A percentile compares a stretch with the other conserved stretches of the same genome.
These are phyloP conservation scores for Hypoxylon intermedium DNA, from an alignment of 495 filamentous ascomycete genomes.

Conservation along the genomic window DNA sequence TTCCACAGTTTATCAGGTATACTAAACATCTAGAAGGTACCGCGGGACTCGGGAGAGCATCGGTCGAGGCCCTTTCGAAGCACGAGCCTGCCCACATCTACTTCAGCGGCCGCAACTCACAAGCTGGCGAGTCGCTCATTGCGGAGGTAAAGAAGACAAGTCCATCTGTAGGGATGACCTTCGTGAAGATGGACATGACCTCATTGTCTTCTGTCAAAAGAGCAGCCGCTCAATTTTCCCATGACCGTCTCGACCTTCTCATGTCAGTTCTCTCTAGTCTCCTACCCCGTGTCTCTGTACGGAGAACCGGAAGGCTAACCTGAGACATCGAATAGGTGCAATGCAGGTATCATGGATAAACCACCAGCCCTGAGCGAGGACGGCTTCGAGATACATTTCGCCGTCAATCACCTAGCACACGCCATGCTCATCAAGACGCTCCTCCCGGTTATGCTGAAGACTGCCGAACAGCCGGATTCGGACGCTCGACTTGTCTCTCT, in stretches of 20 bases:
- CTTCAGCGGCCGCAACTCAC: constrained; percentile 62
- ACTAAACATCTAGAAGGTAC: constrained; percentile 56
- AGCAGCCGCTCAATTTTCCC: constrained; percentile 19
- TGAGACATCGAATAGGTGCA: constrained; percentile 41
- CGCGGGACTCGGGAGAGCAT: constrained; percentile 70
- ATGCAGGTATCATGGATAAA: constrained; percentile 72
- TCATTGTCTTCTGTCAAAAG: constrained; percentile 34
- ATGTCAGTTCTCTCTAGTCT: constrained; percentile 28
- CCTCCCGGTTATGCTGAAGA: constrained; percentile 63
- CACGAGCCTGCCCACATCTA: constrained; percentile 69
- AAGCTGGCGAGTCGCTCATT: constrained; percentile 30
- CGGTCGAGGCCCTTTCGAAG: constrained; percentile 65
- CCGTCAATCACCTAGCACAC: constrained; percentile 75
- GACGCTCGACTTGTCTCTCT: constrained; percentile 52
- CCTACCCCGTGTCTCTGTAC: not conserved
- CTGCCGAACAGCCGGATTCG: constrained; percentile 49
- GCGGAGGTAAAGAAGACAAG: constrained; percentile 16
- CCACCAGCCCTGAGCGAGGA: constrained; percentile 62
- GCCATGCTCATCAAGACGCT: constrained; percentile 69
- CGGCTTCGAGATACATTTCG: constrained; percentile 75
- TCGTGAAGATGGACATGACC: constrained; percentile 33
- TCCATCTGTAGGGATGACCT: constrained; percentile 24
- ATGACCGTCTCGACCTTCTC: constrained; percentile 51
- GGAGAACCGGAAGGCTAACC: not conserved
- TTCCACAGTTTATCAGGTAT: not conserved